These are phyloP conservation scores for Silene coronaria DNA, from an alignment of 179 eudicot genomes.

Conservation along the genomic window DNA sequence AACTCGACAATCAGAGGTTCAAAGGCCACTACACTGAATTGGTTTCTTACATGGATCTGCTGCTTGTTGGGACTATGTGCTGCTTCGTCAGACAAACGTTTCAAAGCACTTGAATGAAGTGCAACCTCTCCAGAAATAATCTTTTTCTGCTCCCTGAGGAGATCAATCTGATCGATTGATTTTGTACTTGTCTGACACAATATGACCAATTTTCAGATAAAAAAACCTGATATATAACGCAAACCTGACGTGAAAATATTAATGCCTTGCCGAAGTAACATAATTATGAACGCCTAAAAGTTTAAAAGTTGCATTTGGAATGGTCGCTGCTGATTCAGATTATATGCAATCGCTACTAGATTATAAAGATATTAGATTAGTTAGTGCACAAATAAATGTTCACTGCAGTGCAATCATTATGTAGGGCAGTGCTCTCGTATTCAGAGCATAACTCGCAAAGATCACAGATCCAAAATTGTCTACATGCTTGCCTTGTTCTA, in stretches of 20 bases:
- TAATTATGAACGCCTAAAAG: not conserved
- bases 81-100: slow-evolving; percentile 85
- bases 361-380: not conserved
- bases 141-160: slow-evolving; percentile 88
- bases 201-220: slow-evolving; percentile 6
- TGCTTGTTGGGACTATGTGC: slow-evolving; percentile 56
- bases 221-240: not conserved
- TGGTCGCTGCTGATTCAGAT: not conserved
- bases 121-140: slow-evolving; percentile 92
- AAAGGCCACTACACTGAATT: slow-evolving; percentile 9
- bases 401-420: not conserved
- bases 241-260: not conserved
- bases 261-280: not conserved
- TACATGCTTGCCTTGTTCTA: not conserved
- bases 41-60: slow-evolving; percentile 52
- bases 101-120: slow-evolving; percentile 75
- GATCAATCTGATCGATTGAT: slow-evolving; percentile 86
- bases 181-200: slow-evolving; percentile 61
- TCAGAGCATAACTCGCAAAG: not conserved
- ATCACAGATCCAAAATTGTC: not conserved
- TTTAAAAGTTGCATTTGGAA: slow-evolving; percentile 2
- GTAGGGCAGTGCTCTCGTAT: not conserved
- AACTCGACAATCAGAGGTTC: slow-evolving; percentile 1
- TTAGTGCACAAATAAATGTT: not conserved
- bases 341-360: not conserved